Evolutionary conservation across 257 asterid species (phyloP).

Genomic region (Solanum pinnatisectum): DNA sequence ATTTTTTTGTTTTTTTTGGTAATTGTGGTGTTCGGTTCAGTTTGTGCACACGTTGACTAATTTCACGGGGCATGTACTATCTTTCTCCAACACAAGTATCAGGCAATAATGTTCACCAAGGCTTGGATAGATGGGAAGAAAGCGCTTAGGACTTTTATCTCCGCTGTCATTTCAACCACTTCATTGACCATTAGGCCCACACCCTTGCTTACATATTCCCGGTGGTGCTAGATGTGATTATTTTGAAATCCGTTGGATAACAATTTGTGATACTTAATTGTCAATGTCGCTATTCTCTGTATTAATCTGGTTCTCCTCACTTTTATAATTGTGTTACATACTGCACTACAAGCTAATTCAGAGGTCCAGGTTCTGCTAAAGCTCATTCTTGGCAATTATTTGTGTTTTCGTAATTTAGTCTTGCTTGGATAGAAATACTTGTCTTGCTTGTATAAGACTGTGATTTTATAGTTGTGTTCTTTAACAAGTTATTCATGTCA

Average conservation of each 20-base stretch:
- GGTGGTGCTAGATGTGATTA: background rate
- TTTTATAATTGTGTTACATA: background rate
- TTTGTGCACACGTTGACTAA: background rate
- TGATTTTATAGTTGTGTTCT: background rate
- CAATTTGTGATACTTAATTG: background rate
- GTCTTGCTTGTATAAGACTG: background rate
- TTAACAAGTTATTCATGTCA: background rate
- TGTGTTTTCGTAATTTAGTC: background rate
- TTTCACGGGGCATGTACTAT: background rate
- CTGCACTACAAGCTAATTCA: background rate
- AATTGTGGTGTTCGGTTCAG: background rate
- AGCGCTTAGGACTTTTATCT: background rate
- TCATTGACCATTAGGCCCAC: background rate
- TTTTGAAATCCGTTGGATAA: background rate
- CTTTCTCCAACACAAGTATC: background rate
- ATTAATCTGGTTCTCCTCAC: background rate
- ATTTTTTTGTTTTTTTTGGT: background rate
- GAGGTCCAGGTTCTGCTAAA: background rate
- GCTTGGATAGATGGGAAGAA: background rate
- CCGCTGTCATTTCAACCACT: background rate
- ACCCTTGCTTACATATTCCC: background rate
- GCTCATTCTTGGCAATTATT: background rate
- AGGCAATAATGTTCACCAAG: background rate
- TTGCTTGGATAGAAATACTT: background rate
- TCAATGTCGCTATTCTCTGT: background rate